Evolutionary conservation across 1,139 yeast genomes (phyloP), one percentile per base, ranked within the genome.

Genomic region (Yamadazyma membranifaciens): DNA sequence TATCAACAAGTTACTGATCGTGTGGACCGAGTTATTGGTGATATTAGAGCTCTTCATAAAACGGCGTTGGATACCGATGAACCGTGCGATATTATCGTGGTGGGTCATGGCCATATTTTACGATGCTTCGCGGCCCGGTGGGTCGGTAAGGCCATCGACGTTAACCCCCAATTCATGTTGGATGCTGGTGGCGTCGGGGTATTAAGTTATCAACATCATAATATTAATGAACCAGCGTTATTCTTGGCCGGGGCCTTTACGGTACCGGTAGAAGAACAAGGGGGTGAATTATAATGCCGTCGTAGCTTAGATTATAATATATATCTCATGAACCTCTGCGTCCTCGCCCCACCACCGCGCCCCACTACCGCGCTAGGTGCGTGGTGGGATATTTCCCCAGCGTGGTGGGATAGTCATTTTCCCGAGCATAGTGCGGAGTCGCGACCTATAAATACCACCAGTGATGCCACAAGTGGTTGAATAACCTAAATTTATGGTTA

Each of bases 171-270:
- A 48, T 81, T 88, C 58, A 70, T 91, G 63, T 70, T 91, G 52
- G 97, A 91, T 59, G 96, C 98, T 24, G 97, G 97, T 50, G 97
- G 96, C 37, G 88, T 88, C 27, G 96, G 97, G 43, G 95, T 88
- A 2, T 71, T 91, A 58, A 82, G 94, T 52, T 91, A 91, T 61
- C 95, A 87, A 55, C 98, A 91, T 59, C 81, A 84, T 57, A 82
- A 76, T 58, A 74, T 87, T 45, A 75, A 83, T 31, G 97, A 91
- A 63, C 97, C 97, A 2, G 96, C 97, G 0, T 62, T 91, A 45
- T 78, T 73, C 41, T 72, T 91, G 44, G 87, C 88, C 2, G 91
- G 91, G 41, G 92, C 95, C 0, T 88, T 87, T 52, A 71, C 73
- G 9, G 82, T 83, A 11, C 91, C 92, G 6, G 80, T 78, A 11